Conservation (phyloP, 257 asterid species). For the Lavandula angustifolia region DNA sequence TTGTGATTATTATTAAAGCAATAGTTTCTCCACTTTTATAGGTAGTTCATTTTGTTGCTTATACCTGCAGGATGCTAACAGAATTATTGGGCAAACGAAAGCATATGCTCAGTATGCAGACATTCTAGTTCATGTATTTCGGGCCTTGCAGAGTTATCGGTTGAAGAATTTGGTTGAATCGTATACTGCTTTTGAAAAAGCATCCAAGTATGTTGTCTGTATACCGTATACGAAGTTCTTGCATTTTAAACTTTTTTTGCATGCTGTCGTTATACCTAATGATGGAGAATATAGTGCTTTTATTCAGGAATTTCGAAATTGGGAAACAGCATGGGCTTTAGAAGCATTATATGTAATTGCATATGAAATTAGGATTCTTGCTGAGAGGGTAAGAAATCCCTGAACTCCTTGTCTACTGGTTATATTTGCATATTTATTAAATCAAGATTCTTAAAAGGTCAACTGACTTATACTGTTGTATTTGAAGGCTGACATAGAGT, state of each 20-base stretch:
- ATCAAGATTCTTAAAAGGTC: slow-evolving; percentile 6
- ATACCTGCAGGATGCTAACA: slow-evolving; percentile 70
- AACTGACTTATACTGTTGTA: slow-evolving; percentile 38
- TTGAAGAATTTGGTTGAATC: slow-evolving; percentile 66
- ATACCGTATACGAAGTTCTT: slow-evolving; percentile 7
- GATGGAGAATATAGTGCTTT: slow-evolving; percentile 72
- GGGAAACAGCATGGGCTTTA: slow-evolving; percentile 98
- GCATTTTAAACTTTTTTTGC: slow-evolving; percentile 19
- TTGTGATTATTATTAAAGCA: slow-evolving; percentile 8
- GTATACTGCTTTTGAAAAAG: slow-evolving; percentile 80
- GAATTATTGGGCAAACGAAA: slow-evolving; percentile 77
- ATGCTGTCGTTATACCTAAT: slow-evolving; percentile 40
- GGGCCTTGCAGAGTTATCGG: slow-evolving; percentile 82
- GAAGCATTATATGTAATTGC: slow-evolving; percentile 80
- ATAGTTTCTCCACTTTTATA: background rate
- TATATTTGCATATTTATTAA: background rate
- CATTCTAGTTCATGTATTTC: slow-evolving; percentile 71
- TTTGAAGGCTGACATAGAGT: slow-evolving; percentile 84
- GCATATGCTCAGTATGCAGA: slow-evolving; percentile 72
- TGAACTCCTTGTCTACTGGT: slow-evolving; percentile 12
- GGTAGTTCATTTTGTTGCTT: slow-evolving; percentile 26
- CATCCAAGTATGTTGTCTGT: slow-evolving; percentile 72
- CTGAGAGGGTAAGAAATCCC: slow-evolving; percentile 72
- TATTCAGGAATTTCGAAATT: slow-evolving; percentile 94
- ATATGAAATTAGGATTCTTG: slow-evolving; percentile 87